phyloP scores from a whole-genome alignment of 139 green algal genomes.

The Tetratostichococcus sp. region DNA sequence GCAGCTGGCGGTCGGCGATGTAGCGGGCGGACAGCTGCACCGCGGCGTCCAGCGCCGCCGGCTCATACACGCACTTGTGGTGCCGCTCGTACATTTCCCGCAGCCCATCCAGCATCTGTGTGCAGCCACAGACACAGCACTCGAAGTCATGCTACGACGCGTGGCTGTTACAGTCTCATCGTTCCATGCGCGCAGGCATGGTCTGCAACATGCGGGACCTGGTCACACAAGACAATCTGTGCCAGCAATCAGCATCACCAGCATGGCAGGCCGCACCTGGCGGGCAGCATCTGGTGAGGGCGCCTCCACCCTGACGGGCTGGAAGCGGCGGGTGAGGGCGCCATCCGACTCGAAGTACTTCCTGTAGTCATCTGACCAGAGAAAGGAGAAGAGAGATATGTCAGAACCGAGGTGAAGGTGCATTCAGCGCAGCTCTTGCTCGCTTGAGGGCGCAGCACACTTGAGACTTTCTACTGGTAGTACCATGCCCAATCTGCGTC shows the following conservation, averaged over 20 bases:
- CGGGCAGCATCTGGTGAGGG: slow-evolving; percentile 64
- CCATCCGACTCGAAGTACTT: slow-evolving; percentile 95
- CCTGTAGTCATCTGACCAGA: slow-evolving; percentile 53
- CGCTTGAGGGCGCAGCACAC: background rate
- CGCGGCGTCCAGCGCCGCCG: slow-evolving; percentile 45
- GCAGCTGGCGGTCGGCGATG: slow-evolving; percentile 85
- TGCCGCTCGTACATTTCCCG: slow-evolving; percentile 80
- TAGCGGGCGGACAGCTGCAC: slow-evolving; percentile 65
- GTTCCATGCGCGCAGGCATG: too few relatives aligned
- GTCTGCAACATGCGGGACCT: too few relatives aligned
- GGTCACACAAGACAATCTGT: too few relatives aligned
- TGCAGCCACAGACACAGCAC: too few relatives aligned
- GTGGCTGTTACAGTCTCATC: too few relatives aligned
- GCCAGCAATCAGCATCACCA: too few relatives aligned
- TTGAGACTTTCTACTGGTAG: too few relatives aligned
- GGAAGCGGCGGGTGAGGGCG: slow-evolving; percentile 92
- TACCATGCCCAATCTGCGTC: too few relatives aligned
- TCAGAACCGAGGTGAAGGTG: too few relatives aligned
- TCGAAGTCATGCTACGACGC: too few relatives aligned
- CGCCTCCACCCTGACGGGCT: slow-evolving; percentile 85
- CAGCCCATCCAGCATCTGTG: slow-evolving; percentile 67
- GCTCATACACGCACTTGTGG: slow-evolving; percentile 65
- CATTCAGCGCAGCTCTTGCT: slow-evolving; percentile 39
- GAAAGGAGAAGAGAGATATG: background rate
- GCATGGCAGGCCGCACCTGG: too few relatives aligned